Evolutionary conservation across 148 eudicot species (phyloP).

Genomic region (Spergularia bocconei): DNA sequence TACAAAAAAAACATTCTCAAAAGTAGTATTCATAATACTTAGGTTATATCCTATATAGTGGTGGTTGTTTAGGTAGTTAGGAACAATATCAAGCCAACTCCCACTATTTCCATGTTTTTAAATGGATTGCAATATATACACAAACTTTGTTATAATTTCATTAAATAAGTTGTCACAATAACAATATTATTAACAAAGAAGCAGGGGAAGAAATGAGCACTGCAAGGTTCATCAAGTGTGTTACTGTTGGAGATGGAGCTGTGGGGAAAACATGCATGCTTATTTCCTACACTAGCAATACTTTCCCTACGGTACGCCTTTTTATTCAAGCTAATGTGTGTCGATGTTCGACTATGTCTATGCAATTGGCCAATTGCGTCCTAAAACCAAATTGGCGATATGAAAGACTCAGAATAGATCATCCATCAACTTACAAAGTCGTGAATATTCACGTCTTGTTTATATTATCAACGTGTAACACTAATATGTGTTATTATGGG

Average conservation of each 20-base stretch:
- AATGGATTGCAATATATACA: conserved; percentile 8
- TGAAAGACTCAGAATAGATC: too few species aligned
- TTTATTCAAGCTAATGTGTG: background rate
- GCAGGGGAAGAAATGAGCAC: conserved; percentile 17
- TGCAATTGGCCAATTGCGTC: background rate
- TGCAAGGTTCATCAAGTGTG: conserved; percentile 33
- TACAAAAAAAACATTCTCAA: background rate
- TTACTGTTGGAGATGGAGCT: conserved; percentile 37
- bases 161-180: background rate
- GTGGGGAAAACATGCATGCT: conserved; percentile 38
- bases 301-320: conserved; percentile 30
- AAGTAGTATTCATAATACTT: background rate
- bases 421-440: background rate
- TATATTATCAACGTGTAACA: too few species aligned
- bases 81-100: conserved; percentile 22
- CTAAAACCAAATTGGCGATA: too few species aligned
- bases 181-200: background rate
- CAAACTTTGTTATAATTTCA: background rate
- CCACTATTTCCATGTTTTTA: conserved; percentile 1
- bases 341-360: background rate
- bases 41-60: conserved; percentile 17
- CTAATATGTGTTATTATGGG: too few species aligned
- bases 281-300: conserved; percentile 33
- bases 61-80: conserved; percentile 30
- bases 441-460: too few species aligned